Evolutionary conservation across 2,329 filamentous ascomycete genomes (phyloP).

Genomic region (Alternaria panax): DNA sequence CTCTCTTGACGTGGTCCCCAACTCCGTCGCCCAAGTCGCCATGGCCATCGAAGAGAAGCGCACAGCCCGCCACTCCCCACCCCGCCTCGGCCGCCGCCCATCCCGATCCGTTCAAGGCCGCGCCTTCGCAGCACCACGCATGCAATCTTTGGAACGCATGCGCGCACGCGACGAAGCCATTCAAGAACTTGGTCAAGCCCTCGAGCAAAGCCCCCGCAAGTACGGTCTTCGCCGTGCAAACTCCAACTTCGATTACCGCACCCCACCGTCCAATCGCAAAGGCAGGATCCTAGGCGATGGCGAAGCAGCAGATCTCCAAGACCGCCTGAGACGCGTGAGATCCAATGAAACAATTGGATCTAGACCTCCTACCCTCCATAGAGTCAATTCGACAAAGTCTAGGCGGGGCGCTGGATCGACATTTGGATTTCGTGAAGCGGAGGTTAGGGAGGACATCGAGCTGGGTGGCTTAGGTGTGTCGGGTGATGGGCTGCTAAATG

Average conservation of each 20-base stretch:
- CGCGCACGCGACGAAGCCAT: constrained; percentile 53
- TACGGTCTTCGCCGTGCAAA: constrained; percentile 37
- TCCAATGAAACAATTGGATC: constrained; percentile 43
- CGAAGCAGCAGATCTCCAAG: constrained; percentile 40
- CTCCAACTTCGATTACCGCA: constrained; percentile 44
- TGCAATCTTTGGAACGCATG: constrained; percentile 59
- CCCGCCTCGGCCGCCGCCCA: constrained; percentile 42
- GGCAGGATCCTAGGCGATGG: constrained; percentile 41
- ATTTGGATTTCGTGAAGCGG: constrained; percentile 48
- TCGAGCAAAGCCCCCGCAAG: constrained; percentile 57
- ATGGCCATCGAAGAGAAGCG: constrained; percentile 63
- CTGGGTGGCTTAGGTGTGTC: constrained; percentile 35
- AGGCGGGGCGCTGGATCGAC: constrained; percentile 34
- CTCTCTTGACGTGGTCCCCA: constrained; percentile 63
- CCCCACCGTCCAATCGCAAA: constrained; percentile 46
- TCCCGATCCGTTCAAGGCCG: constrained; percentile 57
- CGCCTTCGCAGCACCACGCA: constrained; percentile 60
- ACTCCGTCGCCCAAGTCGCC: constrained; percentile 63
- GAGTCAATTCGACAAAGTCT: constrained; percentile 31
- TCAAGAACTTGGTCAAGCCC: constrained; percentile 49
- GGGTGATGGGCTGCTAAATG: constrained; percentile 39
- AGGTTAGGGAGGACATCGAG: constrained; percentile 48
- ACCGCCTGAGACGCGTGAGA: constrained; percentile 38
- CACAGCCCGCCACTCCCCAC: constrained; percentile 37
- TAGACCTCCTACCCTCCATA: constrained; percentile 24